Base-by-base conservation (phyloP, 208 protist genomes). In the Kentomonas sorsogonicus region DNA sequence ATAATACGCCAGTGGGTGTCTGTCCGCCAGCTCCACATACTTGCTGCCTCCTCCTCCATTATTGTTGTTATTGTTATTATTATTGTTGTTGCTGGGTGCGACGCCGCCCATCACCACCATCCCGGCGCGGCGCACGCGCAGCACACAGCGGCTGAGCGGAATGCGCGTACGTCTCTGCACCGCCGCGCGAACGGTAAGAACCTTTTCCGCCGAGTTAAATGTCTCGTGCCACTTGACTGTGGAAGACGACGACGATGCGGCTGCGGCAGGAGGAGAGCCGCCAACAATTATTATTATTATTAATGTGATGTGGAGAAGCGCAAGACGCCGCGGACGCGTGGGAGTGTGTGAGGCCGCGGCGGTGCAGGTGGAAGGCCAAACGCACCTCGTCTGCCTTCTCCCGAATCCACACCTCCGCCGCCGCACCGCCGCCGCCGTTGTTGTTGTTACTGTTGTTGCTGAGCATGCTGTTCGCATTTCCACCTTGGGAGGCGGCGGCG, bases 141-240 rank as follows among this genome's bases (percentile, higher is more conserved):
- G 62, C 13, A 72, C 69, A 68, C 83, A 90, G 2, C 88, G 82
- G 1, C 85, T 86, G 30, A 95, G 72, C 1, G 88, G 88, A 50
- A 95, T 95, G 44, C 89, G 67, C 31, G 88, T 95, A 30, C 66
- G 66, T 15, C 74, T 74, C 59, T 95, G 88, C 31, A 91, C 88
- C 10, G 72, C 64, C 3, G 85, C 79, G 9, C 88, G 82, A 31
- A 95, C 54, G 46, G 71, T 73, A 26, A 95, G 56, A 9, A 95
- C 74, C 66, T 86, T 90, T 36, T 95, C 88, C 0, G 69, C 66
- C 40, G 85, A 51, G 23, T 89, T 79, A 83, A 86, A 95, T 16
- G 75, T 72, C 46, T 88, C 72, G 25, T 71, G 57, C 7, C 7
- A 5, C 33, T 36, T 5, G 7, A 11, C 33, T 36, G 33, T 11